Conservation (phyloP, 2,329 filamentous ascomycete species). For the Curvularia verruculosa region DNA sequence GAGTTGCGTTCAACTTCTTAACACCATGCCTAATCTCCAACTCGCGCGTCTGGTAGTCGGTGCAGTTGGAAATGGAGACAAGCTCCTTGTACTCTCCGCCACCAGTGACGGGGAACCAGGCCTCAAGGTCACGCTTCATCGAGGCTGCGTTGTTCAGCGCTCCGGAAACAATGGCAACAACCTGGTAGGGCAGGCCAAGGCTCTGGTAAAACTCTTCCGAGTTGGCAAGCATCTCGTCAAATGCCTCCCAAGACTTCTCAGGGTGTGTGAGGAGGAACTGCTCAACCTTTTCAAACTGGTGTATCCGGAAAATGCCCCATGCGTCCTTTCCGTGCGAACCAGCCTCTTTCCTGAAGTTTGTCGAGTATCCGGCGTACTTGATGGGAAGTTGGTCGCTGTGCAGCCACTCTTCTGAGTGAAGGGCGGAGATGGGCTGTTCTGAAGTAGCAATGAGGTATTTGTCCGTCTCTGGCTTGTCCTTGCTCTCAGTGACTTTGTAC, state of each 20-base stretch:
- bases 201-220: slow-evolving; percentile 97
- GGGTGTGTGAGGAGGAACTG: slow-evolving; percentile 67
- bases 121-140: slow-evolving; percentile 96
- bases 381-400: slow-evolving; percentile 79
- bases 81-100: slow-evolving; percentile 97
- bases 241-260: slow-evolving; percentile 84
- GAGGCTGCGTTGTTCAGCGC: slow-evolving; percentile 60
- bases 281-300: slow-evolving; percentile 82
- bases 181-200: slow-evolving; percentile 84
- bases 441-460: slow-evolving; percentile 80
- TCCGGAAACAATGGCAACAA: slow-evolving; percentile 94
- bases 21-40: slow-evolving; percentile 90
- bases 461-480: slow-evolving; percentile 79
- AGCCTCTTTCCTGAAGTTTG: slow-evolving; percentile 95
- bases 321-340: slow-evolving; percentile 90
- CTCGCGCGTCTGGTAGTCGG: slow-evolving; percentile 93
- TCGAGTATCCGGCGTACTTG: slow-evolving; percentile 86
- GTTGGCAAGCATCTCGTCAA: slow-evolving; percentile 88
- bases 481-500: slow-evolving; percentile 89
- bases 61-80: slow-evolving; percentile 97
- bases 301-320: slow-evolving; percentile 97
- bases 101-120: slow-evolving; percentile 64
- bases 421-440: slow-evolving; percentile 91
- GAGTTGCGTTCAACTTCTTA: slow-evolving; percentile 74
- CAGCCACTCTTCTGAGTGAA: slow-evolving; percentile 94